phyloP scores from a whole-genome alignment of 805 yeast species.

The Priceomyces medius region DNA sequence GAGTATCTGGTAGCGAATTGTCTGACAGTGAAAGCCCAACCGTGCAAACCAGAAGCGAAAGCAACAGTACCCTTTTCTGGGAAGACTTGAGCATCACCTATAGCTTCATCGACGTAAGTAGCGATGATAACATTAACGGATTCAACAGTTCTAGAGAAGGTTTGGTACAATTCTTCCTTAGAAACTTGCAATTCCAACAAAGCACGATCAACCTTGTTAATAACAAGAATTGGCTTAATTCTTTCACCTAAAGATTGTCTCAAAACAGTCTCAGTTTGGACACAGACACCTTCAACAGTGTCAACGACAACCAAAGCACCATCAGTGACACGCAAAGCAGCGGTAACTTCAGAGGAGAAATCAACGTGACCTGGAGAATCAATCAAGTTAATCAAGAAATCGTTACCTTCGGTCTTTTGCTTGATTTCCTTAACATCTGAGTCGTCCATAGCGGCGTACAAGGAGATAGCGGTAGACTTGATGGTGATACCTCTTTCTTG shows the following conservation, averaged over 20 bases:
- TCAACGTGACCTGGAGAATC: conserved; percentile 99
- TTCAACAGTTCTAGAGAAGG: conserved; percentile 98
- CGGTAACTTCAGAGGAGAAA: conserved; percentile 99
- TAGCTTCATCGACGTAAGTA: conserved; percentile 83
- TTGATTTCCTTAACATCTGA: conserved; percentile 86
- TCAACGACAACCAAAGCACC: conserved; percentile 99
- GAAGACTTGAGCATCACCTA: conserved; percentile 98
- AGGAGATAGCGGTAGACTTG: conserved; percentile 97
- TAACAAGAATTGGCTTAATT: conserved; percentile 97
- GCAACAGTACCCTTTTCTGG: conserved; percentile 99
- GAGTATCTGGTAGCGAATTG: conserved; percentile 98
- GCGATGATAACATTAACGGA: conserved; percentile 98
- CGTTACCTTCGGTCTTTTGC: conserved; percentile 90
- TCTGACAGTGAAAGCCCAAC: conserved; percentile 99
- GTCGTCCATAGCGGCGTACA: conserved; percentile 82
- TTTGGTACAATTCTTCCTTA: conserved; percentile 98
- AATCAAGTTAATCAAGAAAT: conserved; percentile 95
- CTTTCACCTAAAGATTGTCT: conserved; percentile 99
- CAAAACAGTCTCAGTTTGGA: conserved; percentile 98
- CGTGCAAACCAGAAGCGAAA: conserved; percentile 99
- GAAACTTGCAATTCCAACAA: conserved; percentile 97
- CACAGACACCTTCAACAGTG: conserved; percentile 99
- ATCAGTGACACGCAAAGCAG: conserved; percentile 99
- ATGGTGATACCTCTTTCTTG: conserved; percentile 99
- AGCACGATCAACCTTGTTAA: conserved; percentile 99